These are phyloP conservation scores for Croton laevigatus DNA, from an alignment of 441 rosid genomes.

Conservation along the genomic window DNA sequence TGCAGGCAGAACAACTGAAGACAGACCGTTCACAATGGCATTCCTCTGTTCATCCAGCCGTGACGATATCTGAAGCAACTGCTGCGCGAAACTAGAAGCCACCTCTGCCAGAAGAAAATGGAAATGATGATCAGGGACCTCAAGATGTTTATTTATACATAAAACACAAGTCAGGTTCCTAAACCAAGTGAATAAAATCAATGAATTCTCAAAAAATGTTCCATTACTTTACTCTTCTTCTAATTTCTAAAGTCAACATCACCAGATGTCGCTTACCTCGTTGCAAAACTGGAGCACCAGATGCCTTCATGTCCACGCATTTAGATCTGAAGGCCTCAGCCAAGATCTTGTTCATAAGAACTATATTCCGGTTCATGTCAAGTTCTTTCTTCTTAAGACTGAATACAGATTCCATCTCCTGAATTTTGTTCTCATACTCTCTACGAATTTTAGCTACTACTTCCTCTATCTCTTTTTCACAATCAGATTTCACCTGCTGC, in stretches of 20 bases:
- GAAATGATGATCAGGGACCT: slow-evolving; percentile 1
- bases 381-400: slow-evolving; percentile 37
- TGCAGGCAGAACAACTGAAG: background rate
- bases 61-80: slow-evolving; percentile 39
- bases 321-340: slow-evolving; percentile 69
- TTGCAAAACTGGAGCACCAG: slow-evolving; percentile 28
- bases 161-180: too few relatives aligned
- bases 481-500: slow-evolving; percentile 39
- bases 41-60: slow-evolving; percentile 37
- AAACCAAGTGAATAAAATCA: background rate
- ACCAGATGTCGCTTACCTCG: slow-evolving; percentile 45
- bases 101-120: slow-evolving; percentile 42
- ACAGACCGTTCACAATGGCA: slow-evolving; percentile 10
- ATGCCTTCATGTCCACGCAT: slow-evolving; percentile 43
- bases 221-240: background rate
- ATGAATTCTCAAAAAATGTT: background rate
- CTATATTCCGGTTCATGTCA: slow-evolving; percentile 35
- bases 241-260: background rate
- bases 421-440: slow-evolving; percentile 50
- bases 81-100: slow-evolving; percentile 39
- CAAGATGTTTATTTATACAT: too few relatives aligned
- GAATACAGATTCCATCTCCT: slow-evolving; percentile 53
- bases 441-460: slow-evolving; percentile 50
- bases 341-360: slow-evolving; percentile 66
- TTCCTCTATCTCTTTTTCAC: slow-evolving; percentile 67